phyloP scores from a whole-genome alignment of 1,284 basidiomycete species.

The Tetrapyrgos nigripes region DNA sequence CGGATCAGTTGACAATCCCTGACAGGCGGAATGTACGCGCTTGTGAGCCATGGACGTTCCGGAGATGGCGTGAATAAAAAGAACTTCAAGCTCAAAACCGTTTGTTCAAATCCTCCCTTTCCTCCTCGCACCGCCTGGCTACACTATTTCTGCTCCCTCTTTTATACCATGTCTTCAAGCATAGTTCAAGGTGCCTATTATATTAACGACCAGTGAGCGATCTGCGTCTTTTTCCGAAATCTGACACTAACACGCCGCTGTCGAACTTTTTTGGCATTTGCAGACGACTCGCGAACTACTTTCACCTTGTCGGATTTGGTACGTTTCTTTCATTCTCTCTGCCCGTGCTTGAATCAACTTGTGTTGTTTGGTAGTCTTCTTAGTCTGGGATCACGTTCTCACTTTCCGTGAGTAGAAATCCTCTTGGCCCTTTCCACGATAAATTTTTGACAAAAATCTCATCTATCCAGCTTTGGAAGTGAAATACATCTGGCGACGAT shows the following conservation, averaged over 20 bases:
- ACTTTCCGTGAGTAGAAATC: conserved; percentile 7
- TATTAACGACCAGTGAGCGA: neutral
- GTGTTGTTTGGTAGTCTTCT: neutral
- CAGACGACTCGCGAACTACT: neutral
- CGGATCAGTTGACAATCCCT: no score
- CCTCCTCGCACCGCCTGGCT: neutral
- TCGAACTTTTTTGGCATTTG: no score
- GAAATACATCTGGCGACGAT: conserved; percentile 8
- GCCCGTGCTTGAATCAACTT: neutral
- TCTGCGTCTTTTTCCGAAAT: neutral
- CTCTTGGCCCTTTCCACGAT: neutral
- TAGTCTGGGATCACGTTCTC: conserved; percentile 11
- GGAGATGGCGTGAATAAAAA: no score
- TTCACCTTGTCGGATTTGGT: neutral
- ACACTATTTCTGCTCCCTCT: neutral
- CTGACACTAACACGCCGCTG: no score
- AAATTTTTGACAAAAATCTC: neutral
- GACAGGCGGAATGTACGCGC: no score
- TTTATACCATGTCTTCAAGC: neutral
- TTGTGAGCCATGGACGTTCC: no score
- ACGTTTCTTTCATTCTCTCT: neutral
- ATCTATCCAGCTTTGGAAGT: conserved; percentile 6
- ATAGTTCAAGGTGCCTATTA: neutral
- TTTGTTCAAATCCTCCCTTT: no score
- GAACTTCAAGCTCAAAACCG: no score